These are phyloP conservation scores for Pleomassaria siparia DNA, from an alignment of 2,329 filamentous ascomycete species.

Conservation along the genomic window DNA sequence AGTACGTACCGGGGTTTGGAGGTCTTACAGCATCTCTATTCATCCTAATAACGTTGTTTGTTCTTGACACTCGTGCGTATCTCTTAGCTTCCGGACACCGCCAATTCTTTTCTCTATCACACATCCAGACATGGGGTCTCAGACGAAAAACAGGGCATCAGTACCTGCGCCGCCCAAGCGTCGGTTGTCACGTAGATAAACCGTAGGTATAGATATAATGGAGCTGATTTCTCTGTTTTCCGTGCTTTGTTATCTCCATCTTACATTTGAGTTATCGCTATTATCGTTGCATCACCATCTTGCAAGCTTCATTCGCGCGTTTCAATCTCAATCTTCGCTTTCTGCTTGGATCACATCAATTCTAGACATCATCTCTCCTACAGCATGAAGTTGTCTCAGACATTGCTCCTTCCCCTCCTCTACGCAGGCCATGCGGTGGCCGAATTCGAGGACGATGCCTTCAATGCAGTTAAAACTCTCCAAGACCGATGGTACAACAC, in stretches of 20 bases:
- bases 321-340: neutral
- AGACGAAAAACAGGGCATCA: neutral
- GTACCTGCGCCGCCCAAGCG: neutral
- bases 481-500: conserved; percentile 37
- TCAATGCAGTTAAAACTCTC: conserved; percentile 28
- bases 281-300: neutral
- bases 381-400: conserved; percentile 23
- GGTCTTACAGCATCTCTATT: neutral
- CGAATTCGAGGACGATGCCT: conserved; percentile 30
- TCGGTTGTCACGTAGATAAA: neutral
- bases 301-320: neutral
- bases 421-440: conserved; percentile 15
- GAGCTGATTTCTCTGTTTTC: neutral
- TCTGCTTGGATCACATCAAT: neutral
- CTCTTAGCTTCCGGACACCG: neutral
- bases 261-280: no score
- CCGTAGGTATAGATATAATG: conserved; percentile 1
- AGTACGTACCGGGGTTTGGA: neutral
- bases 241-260: no score
- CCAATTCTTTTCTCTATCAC: neutral
- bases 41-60: conserved; percentile 1
- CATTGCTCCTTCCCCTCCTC: conserved; percentile 15
- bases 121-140: neutral
- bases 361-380: neutral
- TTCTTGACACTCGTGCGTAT: conserved; percentile 1